These are phyloP conservation scores for Alectoria sarmentosa DNA, from an alignment of 495 filamentous ascomycete species.

Conservation along the genomic window DNA sequence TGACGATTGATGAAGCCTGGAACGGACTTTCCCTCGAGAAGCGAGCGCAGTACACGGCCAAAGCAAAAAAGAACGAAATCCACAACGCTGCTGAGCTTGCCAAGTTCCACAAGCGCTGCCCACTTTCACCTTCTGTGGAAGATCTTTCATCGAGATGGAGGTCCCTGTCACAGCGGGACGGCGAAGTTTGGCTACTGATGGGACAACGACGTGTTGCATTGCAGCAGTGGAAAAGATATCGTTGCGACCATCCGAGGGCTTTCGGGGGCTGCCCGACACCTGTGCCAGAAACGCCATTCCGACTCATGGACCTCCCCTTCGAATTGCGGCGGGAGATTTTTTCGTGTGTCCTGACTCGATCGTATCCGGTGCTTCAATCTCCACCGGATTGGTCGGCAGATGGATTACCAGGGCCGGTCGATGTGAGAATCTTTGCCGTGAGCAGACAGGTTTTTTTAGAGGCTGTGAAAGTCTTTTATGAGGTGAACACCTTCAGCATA, in stretches of 20 bases:
- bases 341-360: neutral
- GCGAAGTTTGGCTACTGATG: neutral
- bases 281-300: slow-evolving; percentile 10
- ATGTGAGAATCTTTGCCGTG: slow-evolving; percentile 13
- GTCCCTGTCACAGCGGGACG: neutral
- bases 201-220: neutral
- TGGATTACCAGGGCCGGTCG: neutral
- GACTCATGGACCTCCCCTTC: slow-evolving; percentile 9
- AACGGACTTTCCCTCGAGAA: neutral
- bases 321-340: slow-evolving; percentile 10
- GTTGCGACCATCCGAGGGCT: slow-evolving; percentile 11
- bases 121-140: neutral
- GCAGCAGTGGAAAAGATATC: slow-evolving; percentile 16
- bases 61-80: neutral
- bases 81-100: slow-evolving; percentile 1
- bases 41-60: neutral
- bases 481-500: slow-evolving; percentile 11
- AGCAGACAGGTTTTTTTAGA: slow-evolving; percentile 8
- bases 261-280: slow-evolving; percentile 4
- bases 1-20: neutral
- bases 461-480: slow-evolving; percentile 7
- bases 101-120: neutral
- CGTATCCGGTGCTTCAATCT: neutral
- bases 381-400: slow-evolving; percentile 7
- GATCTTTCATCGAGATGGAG: neutral